Evolutionary conservation across 805 yeast genomes (phyloP).

Genomic region (Wickerhamiella shivajii): DNA sequence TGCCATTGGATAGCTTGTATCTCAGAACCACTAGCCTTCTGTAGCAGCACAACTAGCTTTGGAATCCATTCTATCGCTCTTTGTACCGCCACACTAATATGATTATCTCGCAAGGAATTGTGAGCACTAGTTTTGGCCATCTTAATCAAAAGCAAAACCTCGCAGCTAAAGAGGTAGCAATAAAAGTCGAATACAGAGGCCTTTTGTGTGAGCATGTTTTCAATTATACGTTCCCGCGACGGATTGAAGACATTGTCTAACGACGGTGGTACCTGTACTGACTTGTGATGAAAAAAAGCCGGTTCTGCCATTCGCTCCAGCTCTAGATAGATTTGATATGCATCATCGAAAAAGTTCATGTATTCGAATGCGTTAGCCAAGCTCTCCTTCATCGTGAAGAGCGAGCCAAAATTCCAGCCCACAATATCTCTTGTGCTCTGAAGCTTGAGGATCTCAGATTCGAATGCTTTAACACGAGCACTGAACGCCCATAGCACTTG

Average conservation of each 20-base stretch:
- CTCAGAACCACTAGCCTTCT: neutral
- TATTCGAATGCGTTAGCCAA: slow-evolving; percentile 39
- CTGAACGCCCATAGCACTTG: slow-evolving; percentile 41
- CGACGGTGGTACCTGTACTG: slow-evolving; percentile 7
- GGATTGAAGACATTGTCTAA: slow-evolving; percentile 8
- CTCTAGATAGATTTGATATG: slow-evolving; percentile 37
- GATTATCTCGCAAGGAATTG: slow-evolving; percentile 21
- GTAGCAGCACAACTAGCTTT: slow-evolving; percentile 3
- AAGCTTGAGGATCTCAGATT: slow-evolving; percentile 28
- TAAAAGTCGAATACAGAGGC: slow-evolving; percentile 28
- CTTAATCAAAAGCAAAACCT: slow-evolving; percentile 23
- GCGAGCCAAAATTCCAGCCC: slow-evolving; percentile 34
- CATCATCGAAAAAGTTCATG: slow-evolving; percentile 45
- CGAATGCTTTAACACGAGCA: slow-evolving; percentile 30
- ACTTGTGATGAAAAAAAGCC: slow-evolving; percentile 12
- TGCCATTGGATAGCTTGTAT: slow-evolving; percentile 6
- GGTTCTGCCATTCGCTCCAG: slow-evolving; percentile 26
- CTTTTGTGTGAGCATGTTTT: slow-evolving; percentile 24
- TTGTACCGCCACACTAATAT: slow-evolving; percentile 14
- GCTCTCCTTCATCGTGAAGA: slow-evolving; percentile 34
- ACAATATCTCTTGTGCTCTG: slow-evolving; percentile 23
- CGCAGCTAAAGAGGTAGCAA: slow-evolving; percentile 26
- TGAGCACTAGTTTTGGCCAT: slow-evolving; percentile 15
- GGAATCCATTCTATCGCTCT: slow-evolving; percentile 7
- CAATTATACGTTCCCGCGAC: slow-evolving; percentile 18